Conservation (phyloP, 495 filamentous ascomycete species). For the Margaritispora aquatica region DNA sequence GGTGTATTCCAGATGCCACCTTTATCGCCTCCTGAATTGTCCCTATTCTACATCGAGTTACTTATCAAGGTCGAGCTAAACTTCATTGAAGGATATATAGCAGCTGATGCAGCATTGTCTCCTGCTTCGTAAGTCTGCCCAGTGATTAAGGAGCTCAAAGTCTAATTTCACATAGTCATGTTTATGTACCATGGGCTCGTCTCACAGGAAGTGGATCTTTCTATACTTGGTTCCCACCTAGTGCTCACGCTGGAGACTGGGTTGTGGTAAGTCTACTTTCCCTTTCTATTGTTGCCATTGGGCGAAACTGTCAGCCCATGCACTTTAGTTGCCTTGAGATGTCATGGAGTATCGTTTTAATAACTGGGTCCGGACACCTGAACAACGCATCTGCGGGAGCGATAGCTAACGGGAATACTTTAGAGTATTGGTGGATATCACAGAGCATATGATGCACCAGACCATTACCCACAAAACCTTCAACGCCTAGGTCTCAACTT, state of each 20-base stretch:
- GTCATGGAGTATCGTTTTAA: too few species aligned
- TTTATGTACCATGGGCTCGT: constrained; percentile 32
- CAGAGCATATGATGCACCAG: background rate
- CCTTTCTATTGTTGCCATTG: too few species aligned
- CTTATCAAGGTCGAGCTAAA: constrained; percentile 32
- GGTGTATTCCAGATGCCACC: constrained; percentile 32
- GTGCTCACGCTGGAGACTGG: constrained; percentile 35
- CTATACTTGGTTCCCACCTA: constrained; percentile 37
- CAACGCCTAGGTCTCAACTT: background rate
- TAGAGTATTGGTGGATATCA: constrained; percentile 33
- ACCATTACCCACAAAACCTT: background rate
- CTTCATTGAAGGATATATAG: constrained; percentile 30
- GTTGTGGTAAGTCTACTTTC: too few species aligned
- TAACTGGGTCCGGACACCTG: too few species aligned
- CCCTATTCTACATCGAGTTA: constrained; percentile 36
- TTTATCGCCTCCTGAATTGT: constrained; percentile 1
- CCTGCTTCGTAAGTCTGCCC: constrained; percentile 30
- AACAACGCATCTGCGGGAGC: too few species aligned
- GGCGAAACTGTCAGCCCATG: too few species aligned
- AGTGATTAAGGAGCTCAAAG: constrained; percentile 20
- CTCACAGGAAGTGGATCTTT: constrained; percentile 43
- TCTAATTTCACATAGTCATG: background rate
- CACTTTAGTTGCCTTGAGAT: too few species aligned
- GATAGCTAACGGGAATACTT: too few species aligned
- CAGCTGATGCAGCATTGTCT: constrained; percentile 35